A percentile compares a stretch with the other conserved stretches of the same genome.
These are phyloP conservation scores for Fonsecaea nubica DNA, from an alignment of 2,329 filamentous ascomycete species.

Conservation along the genomic window DNA sequence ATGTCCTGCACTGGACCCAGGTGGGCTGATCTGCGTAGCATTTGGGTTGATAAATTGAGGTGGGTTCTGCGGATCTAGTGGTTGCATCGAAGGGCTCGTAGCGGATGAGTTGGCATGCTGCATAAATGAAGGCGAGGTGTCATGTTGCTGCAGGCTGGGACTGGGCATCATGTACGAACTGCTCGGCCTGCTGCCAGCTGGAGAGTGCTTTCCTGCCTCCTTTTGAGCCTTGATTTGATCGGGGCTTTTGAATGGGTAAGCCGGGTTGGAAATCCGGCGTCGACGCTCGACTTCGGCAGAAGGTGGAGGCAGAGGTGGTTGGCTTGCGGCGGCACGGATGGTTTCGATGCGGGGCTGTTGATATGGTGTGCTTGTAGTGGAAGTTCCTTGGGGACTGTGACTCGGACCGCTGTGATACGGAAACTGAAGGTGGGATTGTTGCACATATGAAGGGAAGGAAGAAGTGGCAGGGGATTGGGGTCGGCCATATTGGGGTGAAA, in stretches of 20 bases:
- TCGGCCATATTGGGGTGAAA: conserved; percentile 22
- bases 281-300: conserved; percentile 39
- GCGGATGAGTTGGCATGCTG: conserved; percentile 27
- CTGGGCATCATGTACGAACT: conserved; percentile 40
- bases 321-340: conserved; percentile 35
- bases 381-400: conserved; percentile 8
- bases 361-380: conserved; percentile 17
- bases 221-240: conserved; percentile 41
- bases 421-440: conserved; percentile 35
- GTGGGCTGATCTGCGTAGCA: conserved; percentile 40
- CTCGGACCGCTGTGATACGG: conserved; percentile 21
- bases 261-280: conserved; percentile 39
- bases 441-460: conserved; percentile 32
- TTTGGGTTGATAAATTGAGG: conserved; percentile 41
- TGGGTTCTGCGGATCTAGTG: conserved; percentile 37
- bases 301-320: conserved; percentile 38
- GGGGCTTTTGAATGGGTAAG: conserved; percentile 41
- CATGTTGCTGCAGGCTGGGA: conserved; percentile 35
- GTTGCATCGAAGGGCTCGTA: conserved; percentile 22
- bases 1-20: conserved; percentile 34
- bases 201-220: conserved; percentile 38
- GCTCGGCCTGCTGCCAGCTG: conserved; percentile 37
- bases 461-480: conserved; percentile 17
- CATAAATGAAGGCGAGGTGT: conserved; percentile 14
- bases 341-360: conserved; percentile 33